A percentile compares a stretch with the other conserved stretches of the same genome.
These are phyloP conservation scores for Penicillium sp. DNA, from an alignment of 2,329 filamentous ascomycete species.

Conservation along the genomic window DNA sequence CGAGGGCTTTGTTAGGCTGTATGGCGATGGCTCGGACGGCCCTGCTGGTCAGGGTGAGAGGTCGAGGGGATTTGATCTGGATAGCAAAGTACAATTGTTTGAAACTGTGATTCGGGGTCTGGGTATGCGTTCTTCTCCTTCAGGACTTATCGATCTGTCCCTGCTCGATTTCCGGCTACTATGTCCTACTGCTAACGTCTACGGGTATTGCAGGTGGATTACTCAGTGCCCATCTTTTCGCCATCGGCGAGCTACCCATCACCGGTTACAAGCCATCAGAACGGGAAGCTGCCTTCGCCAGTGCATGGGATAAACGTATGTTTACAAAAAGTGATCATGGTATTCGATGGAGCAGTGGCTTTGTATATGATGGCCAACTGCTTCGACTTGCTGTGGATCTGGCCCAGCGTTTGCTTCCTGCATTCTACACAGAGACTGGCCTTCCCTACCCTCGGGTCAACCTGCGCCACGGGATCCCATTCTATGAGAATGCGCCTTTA, in stretches of 20 bases:
- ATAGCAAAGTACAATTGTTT: slow-evolving; percentile 98
- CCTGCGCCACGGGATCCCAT: slow-evolving; percentile 83
- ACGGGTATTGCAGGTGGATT: slow-evolving; percentile 61
- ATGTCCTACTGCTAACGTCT: slow-evolving; percentile 3
- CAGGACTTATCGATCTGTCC: not conserved
- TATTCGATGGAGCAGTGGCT: slow-evolving; percentile 71
- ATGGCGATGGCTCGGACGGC: slow-evolving; percentile 77
- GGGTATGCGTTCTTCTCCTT: slow-evolving; percentile 24
- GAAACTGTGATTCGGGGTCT: slow-evolving; percentile 91
- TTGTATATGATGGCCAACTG: slow-evolving; percentile 85
- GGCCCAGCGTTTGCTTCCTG: slow-evolving; percentile 77
- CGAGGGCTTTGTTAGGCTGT: slow-evolving; percentile 70
- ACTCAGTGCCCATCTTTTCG: slow-evolving; percentile 90
- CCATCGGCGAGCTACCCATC: slow-evolving; percentile 85
- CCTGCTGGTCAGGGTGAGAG: slow-evolving; percentile 67
- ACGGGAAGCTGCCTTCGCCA: slow-evolving; percentile 37
- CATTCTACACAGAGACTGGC: slow-evolving; percentile 86
- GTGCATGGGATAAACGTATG: slow-evolving; percentile 38
- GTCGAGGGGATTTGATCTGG: slow-evolving; percentile 81
- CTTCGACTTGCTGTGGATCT: slow-evolving; percentile 86
- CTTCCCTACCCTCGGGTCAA: slow-evolving; percentile 95
- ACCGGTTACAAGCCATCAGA: slow-evolving; percentile 63
- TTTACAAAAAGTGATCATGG: slow-evolving; percentile 25
- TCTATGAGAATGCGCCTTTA: slow-evolving; percentile 82
- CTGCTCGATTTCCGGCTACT: not conserved